Base-by-base conservation (phyloP, 2,329 filamentous ascomycete genomes). In the Mollisia scopiformis region DNA sequence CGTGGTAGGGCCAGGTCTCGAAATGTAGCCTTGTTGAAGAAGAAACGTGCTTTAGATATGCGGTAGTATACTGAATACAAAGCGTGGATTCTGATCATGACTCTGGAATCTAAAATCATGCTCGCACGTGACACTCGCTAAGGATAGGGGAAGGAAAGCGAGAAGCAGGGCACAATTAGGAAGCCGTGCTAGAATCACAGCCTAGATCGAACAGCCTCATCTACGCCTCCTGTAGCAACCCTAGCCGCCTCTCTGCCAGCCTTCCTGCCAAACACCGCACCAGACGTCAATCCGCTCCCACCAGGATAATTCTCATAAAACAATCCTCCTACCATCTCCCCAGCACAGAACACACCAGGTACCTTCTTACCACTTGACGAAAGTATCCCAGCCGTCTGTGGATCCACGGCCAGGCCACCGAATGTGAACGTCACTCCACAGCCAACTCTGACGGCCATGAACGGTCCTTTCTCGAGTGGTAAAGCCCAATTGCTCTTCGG, bases 361-460 rank as follows among this genome's bases (percentile, higher is more conserved):
- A 89, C 78, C n/a, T 76, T 74, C 4, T 68, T 67, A 1, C 75
- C 76, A 0, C 78, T 81, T 0, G 73, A 70, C 2, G 76, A 78
- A 14, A 88, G 71, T 0, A 89, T 81, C 2, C 76, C 77, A 2
- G 81, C 79, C 0, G 83, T 87, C 25, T 82, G 71, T 0, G 84
- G 78, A 52, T 85, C 79, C 1, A 87, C 80, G 5, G 79, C 78
- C 6, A 90, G 73, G 0, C 88, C 87, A 1, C 87, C 88, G 74
- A 90, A 90, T 0, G 87, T 90, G 66, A 90, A 90, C 0, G 87
- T 89, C 16, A 90, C 81, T 1, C 88, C 88, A 49, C 84, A 86
- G 3, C 82, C 83, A 2, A 90, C 86, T 65, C 85, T 84, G 49
- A 90, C 82, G 1, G 87, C 87, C 25, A 87, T 73, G 67, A 86